These are phyloP conservation scores for Pythium utonaiense DNA, from an alignment of 352 stramenopile species.

Conservation along the genomic window DNA sequence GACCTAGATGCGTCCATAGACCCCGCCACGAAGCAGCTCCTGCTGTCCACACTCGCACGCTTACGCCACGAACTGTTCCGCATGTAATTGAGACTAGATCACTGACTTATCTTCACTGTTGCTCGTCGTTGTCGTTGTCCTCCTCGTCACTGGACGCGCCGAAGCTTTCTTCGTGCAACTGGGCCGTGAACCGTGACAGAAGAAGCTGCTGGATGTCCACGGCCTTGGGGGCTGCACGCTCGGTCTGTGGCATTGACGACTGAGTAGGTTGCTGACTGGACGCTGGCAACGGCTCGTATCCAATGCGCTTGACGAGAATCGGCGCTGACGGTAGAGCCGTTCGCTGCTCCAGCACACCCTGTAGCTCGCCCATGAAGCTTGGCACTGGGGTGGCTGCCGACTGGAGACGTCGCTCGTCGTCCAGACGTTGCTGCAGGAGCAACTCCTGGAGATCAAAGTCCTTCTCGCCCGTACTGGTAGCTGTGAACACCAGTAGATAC, in stretches of 20 bases:
- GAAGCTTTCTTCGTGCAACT: slow-evolving; percentile 14
- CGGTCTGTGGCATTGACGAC: not conserved
- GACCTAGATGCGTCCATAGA: slow-evolving; percentile 36
- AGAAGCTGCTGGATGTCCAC: slow-evolving; percentile 23
- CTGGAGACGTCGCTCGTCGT: not conserved
- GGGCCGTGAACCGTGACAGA: slow-evolving; percentile 16
- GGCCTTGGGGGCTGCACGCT: not conserved
- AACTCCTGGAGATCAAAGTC: slow-evolving; percentile 55
- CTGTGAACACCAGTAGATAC: slow-evolving; percentile 58
- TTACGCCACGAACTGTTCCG: slow-evolving; percentile 79
- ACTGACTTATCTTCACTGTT: not conserved
- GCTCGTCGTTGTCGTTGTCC: slow-evolving; percentile 5
- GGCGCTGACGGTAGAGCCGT: slow-evolving; percentile 25
- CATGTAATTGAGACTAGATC: slow-evolving; percentile 70
- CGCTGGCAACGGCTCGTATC: slow-evolving; percentile 21
- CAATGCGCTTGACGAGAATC: slow-evolving; percentile 39
- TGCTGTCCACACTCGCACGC: slow-evolving; percentile 62
- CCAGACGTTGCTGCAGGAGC: slow-evolving; percentile 34
- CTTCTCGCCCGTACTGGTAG: slow-evolving; percentile 66
- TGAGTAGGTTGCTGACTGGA: not conserved
- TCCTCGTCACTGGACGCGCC: slow-evolving; percentile 7
- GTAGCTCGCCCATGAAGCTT: slow-evolving; percentile 49
- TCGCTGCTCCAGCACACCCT: slow-evolving; percentile 47
- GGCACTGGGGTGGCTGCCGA: slow-evolving; percentile 10
- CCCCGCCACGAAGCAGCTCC: slow-evolving; percentile 8